phyloP scores from a whole-genome alignment of 352 stramenopile genomes.

The Pythium dissotocum region DNA sequence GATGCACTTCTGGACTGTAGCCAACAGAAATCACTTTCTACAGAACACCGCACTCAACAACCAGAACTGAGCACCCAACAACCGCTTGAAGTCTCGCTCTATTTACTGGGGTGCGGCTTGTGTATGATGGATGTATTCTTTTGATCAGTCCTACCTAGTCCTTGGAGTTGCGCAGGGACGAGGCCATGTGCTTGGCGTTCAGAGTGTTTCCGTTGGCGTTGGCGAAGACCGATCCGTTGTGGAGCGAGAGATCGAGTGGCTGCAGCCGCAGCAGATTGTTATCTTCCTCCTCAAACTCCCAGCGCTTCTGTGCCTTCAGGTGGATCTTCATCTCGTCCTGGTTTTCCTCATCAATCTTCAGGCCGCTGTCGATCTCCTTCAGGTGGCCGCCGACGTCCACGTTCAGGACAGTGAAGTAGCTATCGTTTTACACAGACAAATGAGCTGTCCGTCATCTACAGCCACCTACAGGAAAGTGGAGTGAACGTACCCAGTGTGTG shows the following conservation, averaged over 20 bases:
- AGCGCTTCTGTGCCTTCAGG: slow-evolving; percentile 59
- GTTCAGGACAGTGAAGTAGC: slow-evolving; percentile 58
- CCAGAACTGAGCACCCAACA: no score
- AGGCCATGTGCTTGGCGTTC: slow-evolving; percentile 15
- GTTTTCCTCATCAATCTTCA: slow-evolving; percentile 48
- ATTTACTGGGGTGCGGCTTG: neutral
- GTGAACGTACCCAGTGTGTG: slow-evolving; percentile 46
- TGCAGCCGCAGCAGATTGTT: slow-evolving; percentile 20
- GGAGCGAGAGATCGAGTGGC: slow-evolving; percentile 18
- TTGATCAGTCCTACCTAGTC: neutral
- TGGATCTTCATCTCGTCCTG: slow-evolving; percentile 53
- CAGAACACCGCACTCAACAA: no score
- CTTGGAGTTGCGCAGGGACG: slow-evolving; percentile 10
- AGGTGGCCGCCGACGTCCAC: slow-evolving; percentile 41
- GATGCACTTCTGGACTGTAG: no score
- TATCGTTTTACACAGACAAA: neutral
- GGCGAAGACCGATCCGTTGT: neutral
- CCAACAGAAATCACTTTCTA: no score
- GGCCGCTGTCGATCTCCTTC: slow-evolving; percentile 46
- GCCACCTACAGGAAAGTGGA: neutral
- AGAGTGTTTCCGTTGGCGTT: neutral
- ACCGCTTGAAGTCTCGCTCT: neutral
- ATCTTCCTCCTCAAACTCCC: slow-evolving; percentile 58
- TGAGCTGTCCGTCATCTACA: neutral
- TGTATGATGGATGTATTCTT: neutral